These are phyloP conservation scores for Cyberlindnera petersonii DNA, from an alignment of 805 yeast species.

Conservation along the genomic window DNA sequence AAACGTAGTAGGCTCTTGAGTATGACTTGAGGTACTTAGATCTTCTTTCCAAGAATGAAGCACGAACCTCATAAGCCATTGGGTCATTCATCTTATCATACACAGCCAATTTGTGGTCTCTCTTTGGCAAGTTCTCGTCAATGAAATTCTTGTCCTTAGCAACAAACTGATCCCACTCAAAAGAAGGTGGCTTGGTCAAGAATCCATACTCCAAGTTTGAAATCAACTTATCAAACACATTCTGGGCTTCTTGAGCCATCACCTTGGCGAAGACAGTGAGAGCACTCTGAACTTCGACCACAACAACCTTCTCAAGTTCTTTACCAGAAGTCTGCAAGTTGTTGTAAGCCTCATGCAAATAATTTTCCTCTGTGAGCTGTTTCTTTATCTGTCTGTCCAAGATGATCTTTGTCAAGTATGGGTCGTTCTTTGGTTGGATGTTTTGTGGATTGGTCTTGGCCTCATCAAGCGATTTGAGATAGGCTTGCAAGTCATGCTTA, in stretches of 20 bases:
- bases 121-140: constrained; percentile 55
- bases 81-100: constrained; percentile 71
- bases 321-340: constrained; percentile 86
- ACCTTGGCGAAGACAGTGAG: constrained; percentile 67
- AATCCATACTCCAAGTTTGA: constrained; percentile 67
- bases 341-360: constrained; percentile 80
- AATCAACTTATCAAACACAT: constrained; percentile 61
- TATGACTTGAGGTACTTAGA: constrained; percentile 91
- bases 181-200: constrained; percentile 68
- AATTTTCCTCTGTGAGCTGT: constrained; percentile 80
- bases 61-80: constrained; percentile 60
- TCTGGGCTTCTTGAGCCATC: constrained; percentile 68
- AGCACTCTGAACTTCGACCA: constrained; percentile 80
- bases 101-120: constrained; percentile 55
- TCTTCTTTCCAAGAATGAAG: constrained; percentile 83
- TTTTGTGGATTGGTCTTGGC: constrained; percentile 46
- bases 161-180: constrained; percentile 88
- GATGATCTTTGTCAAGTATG: constrained; percentile 66
- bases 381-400: constrained; percentile 74
- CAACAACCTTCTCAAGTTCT: constrained; percentile 84
- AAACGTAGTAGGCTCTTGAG: constrained; percentile 84
- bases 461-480: constrained; percentile 58
- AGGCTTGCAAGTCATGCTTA: constrained; percentile 49
- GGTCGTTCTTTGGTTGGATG: constrained; percentile 62
- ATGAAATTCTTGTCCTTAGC: constrained; percentile 68